Evolutionary conservation across 2,329 filamentous ascomycete genomes (phyloP), one percentile per base, ranked within the genome.

Genomic region (Stylonectria norvegica): DNA sequence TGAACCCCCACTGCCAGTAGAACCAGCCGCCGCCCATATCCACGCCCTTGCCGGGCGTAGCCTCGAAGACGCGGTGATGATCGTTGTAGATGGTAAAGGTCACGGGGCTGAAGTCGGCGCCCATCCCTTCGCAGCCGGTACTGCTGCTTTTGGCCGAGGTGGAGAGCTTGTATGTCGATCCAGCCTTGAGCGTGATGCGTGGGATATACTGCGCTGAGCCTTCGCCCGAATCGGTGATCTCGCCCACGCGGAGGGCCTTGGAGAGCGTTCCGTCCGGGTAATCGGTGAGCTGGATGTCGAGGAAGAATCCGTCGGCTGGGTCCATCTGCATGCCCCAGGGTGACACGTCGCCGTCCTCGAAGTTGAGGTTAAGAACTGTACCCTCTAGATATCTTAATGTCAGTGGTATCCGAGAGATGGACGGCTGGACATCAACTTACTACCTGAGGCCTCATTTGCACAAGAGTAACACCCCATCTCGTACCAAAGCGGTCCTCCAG

Each of bases 141-240:
- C 31, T 17, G 33, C 15, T 35, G 20, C 33, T 41, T 5, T 33
- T 25, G 5, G 33, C 33, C 12, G 25, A 36, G 7, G 36, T 32
- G 9, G 33, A 18, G 22, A 41, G 15, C n/a, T 41, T 32, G 33
- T 41, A 41, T n/a, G 18, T 36, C 23, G 20, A 19, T 5, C 38
- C 38, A 2, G 15, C n/a, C 12, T 41, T 16, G 2, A 41, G 27
- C 11, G 31, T 15, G 12, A 41, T 25, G 3, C 14, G 17, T 4
- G 38, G 38, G 14, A 18, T 18, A 20, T 36, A 41, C 17, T 25
- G 28, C 12, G 36, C 27, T 14, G 19, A 30, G 5, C 12, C 33
- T 10, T 20, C 33, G 1, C 9, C 19, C 4, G 20, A 19, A 6
- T 18, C 19, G 16, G 25, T 27, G 15, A 36, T n/a, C 18, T 41